Conservation (phyloP, 208 protist species). For the Trypanosoma theileri region DNA sequence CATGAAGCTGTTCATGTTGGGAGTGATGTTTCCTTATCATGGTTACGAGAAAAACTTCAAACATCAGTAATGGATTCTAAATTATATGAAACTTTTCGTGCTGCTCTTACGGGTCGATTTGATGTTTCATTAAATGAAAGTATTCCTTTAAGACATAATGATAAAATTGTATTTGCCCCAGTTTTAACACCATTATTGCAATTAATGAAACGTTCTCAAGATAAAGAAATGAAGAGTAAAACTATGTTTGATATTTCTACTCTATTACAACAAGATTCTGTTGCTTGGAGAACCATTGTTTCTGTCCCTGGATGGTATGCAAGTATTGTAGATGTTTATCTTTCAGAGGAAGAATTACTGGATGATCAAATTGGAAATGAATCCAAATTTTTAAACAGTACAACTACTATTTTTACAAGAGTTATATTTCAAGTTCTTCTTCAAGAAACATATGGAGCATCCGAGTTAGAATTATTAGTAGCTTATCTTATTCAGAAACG, state of each 20-base stretch:
- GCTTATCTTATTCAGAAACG: constrained; percentile 48
- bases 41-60: constrained; percentile 56
- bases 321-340: constrained; percentile 54
- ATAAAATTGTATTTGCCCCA: constrained; percentile 50
- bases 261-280: constrained; percentile 54
- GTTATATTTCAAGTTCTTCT: constrained; percentile 62
- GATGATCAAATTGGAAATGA: constrained; percentile 1
- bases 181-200: constrained; percentile 56
- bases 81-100: constrained; percentile 69
- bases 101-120: constrained; percentile 66
- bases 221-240: constrained; percentile 41
- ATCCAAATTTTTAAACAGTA: constrained; percentile 28
- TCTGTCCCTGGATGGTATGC: constrained; percentile 70
- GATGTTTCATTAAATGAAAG: constrained; percentile 31
- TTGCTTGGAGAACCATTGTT: constrained; percentile 63
- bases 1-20: constrained; percentile 61
- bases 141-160: constrained; percentile 33
- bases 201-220: constrained; percentile 48
- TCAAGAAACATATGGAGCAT: constrained; percentile 65
- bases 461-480: constrained; percentile 62
- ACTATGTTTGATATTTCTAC: constrained; percentile 54
- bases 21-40: constrained; percentile 68
- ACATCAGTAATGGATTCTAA: constrained; percentile 29
- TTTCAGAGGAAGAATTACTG: constrained; percentile 30
- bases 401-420: constrained; percentile 48